A percentile compares a stretch with the other conserved stretches of the same genome.
phyloP scores from a whole-genome alignment of 768 basidiomycete genomes.

The Hemileccinum rubropunctum region DNA sequence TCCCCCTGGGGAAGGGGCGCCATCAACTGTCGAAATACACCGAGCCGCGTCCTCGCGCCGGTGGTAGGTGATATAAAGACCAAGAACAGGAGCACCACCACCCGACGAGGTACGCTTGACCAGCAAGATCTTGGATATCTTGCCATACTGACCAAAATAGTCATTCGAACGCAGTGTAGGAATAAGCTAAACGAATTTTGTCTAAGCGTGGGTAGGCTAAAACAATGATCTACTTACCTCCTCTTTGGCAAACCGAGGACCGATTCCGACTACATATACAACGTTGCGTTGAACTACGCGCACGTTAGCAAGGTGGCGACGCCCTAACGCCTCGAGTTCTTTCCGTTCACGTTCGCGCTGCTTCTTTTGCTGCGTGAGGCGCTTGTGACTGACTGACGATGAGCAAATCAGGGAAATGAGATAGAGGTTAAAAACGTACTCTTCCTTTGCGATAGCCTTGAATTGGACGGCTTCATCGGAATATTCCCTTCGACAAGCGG shows the following conservation, averaged over 20 bases:
- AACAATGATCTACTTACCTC: constrained; percentile 58
- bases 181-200: constrained; percentile 57
- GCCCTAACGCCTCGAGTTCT: constrained; percentile 82
- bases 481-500: constrained; percentile 92
- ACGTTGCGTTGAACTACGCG: constrained; percentile 96
- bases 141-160: constrained; percentile 98
- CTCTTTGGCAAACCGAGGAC: constrained; percentile 91
- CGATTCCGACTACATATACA: constrained; percentile 95
- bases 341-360: constrained; percentile 93
- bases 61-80: constrained; percentile 96
- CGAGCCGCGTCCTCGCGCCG: constrained; percentile 92
- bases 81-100: constrained; percentile 71
- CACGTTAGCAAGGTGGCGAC: constrained; percentile 87
- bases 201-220: background rate
- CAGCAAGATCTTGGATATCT: constrained; percentile 92
- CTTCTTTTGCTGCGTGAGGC: constrained; percentile 92
- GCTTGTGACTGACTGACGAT: constrained; percentile 70
- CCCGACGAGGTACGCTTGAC: constrained; percentile 83
- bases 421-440: constrained; percentile 54
- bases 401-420: constrained; percentile 9
- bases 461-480: constrained; percentile 92
- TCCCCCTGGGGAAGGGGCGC: constrained; percentile 85
- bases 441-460: constrained; percentile 91
- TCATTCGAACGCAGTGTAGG: constrained; percentile 91
- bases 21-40: constrained; percentile 91